phyloP scores from a whole-genome alignment of 192 early-diverging fungal species.

The Pilobolus umbonatus region DNA sequence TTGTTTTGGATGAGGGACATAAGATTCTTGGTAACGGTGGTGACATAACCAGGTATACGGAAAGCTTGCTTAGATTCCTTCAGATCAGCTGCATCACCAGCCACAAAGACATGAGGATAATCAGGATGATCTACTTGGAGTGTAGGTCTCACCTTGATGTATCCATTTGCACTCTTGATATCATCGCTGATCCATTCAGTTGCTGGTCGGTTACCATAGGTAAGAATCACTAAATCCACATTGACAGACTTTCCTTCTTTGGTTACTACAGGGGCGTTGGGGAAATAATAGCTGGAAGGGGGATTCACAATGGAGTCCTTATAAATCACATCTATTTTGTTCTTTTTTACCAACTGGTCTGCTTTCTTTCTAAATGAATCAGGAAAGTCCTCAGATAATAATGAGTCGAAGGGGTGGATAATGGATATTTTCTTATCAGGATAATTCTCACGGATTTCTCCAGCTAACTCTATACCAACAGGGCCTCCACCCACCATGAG shows the following conservation, averaged over 20 bases:
- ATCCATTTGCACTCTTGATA: slow-evolving; percentile 2
- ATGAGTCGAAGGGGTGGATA: slow-evolving; percentile 30
- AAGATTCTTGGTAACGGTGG: slow-evolving; percentile 21
- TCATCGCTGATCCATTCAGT: slow-evolving; percentile 7
- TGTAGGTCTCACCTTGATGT: slow-evolving; percentile 23
- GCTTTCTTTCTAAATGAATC: slow-evolving; percentile 3
- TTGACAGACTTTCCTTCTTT: slow-evolving; percentile 15
- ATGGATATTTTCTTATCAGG: slow-evolving; percentile 41
- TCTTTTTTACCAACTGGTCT: not conserved
- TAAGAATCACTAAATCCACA: slow-evolving; percentile 31
- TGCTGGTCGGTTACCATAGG: slow-evolving; percentile 24
- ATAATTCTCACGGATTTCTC: slow-evolving; percentile 44
- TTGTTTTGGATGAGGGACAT: slow-evolving; percentile 10
- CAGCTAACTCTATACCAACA: slow-evolving; percentile 55
- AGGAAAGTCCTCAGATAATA: slow-evolving; percentile 33
- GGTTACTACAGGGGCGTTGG: not conserved
- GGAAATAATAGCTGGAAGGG: not conserved
- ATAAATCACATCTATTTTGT: slow-evolving; percentile 25
- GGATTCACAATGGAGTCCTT: slow-evolving; percentile 14
- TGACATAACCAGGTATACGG: slow-evolving; percentile 17
- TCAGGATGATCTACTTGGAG: slow-evolving; percentile 22
- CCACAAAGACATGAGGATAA: slow-evolving; percentile 26
- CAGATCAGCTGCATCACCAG: slow-evolving; percentile 35
- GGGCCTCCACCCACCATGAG: slow-evolving; percentile 60
- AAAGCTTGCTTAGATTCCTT: slow-evolving; percentile 34